Percentiles rank a stretch among this genome's conserved stretches.
These are phyloP conservation scores for Pyrenophora tritici-repentis DNA, from an alignment of 2,329 filamentous ascomycete species.

Conservation along the genomic window DNA sequence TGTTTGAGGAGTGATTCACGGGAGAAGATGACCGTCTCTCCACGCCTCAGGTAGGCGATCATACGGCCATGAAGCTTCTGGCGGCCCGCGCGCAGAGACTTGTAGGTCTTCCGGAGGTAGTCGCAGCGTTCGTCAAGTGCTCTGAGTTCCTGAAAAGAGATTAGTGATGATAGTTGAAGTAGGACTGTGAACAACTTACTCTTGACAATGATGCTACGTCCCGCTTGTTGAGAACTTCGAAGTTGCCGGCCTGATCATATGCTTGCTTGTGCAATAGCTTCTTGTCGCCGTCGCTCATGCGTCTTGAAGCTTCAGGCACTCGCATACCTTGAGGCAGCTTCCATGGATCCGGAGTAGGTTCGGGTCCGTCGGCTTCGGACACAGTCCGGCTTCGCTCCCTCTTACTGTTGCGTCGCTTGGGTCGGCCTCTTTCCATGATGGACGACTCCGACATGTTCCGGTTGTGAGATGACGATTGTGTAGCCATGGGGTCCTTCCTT, in stretches of 20 bases:
- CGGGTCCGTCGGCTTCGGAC: slow-evolving; percentile 39
- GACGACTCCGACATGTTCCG: slow-evolving; percentile 47
- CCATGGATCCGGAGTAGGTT: slow-evolving; percentile 40
- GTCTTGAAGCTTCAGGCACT: slow-evolving; percentile 40
- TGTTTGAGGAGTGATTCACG: slow-evolving; percentile 77
- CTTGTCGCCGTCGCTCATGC: slow-evolving; percentile 44
- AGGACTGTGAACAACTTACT: slow-evolving; percentile 47
- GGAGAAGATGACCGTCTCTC: slow-evolving; percentile 72
- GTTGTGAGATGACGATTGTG: slow-evolving; percentile 29
- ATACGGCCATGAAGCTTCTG: slow-evolving; percentile 78
- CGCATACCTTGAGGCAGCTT: slow-evolving; percentile 46
- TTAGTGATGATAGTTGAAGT: slow-evolving; percentile 22
- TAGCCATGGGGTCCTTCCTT: slow-evolving; percentile 37
- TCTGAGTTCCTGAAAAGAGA: slow-evolving; percentile 65
- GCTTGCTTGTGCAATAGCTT: slow-evolving; percentile 47
- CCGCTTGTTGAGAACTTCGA: slow-evolving; percentile 48
- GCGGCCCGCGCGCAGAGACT: slow-evolving; percentile 73
- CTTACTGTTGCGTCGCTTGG: slow-evolving; percentile 40
- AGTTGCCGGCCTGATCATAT: slow-evolving; percentile 47
- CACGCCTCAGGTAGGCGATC: slow-evolving; percentile 75
- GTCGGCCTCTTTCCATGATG: slow-evolving; percentile 47
- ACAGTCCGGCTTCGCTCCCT: slow-evolving; percentile 39
- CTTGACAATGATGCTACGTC: slow-evolving; percentile 61
- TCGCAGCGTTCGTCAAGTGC: slow-evolving; percentile 78
- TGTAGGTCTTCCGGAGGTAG: slow-evolving; percentile 77